Base-by-base conservation (phyloP, 2,329 filamentous ascomycete genomes). In the Juglanconis juglandina region DNA sequence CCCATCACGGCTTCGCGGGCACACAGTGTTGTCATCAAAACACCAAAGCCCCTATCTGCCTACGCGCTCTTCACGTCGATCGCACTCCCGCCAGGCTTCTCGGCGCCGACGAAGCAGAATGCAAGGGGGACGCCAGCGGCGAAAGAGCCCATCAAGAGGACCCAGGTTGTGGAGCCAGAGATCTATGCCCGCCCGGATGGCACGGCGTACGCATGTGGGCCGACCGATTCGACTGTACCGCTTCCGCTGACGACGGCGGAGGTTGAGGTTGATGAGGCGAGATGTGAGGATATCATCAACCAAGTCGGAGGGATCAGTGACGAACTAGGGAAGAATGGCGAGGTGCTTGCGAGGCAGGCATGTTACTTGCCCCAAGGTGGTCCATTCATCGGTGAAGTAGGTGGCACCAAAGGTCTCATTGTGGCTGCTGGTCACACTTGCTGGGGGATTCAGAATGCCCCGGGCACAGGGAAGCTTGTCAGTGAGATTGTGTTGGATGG, bases 401-500 rank as follows among this genome's bases (percentile, higher is more conserved):
- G 81, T 6, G 64, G 62, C 4, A 81, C 84, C 1, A 82, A 83
- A 63, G 89, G 89, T 0, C 69, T 92, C 48, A 77, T 87, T 53
- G 77, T 93, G 64, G 90, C 89, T 1, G 81, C 87, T 0, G 90
- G 90, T 0, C 90, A 93, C 76, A 91, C 88, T 2, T 92, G 89
- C 71, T 93, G 90, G 90, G 90, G 90, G 0, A 92, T 93, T 46
- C 89, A 92, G 73, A 93, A 93, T 75, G 88, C 84, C 24, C 89
- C 89, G 1, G 90, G 80, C 4, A 93, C 90, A 8, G 86, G 86
- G 1, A 86, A 87, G 73, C 68, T 88, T 54, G 82, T 88, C 62
- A 86, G 83, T 64, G 86, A 88, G 70, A 81, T 87, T 68, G 73
- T 88, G 1, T 82, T 87, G 66, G 85, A 88, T 58, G 85, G 85